Percentiles rank a stretch among this genome's conserved stretches.
Evolutionary conservation across 2,329 filamentous ascomycete genomes (phyloP).

Genomic region (Neocucurbitaria cava): DNA sequence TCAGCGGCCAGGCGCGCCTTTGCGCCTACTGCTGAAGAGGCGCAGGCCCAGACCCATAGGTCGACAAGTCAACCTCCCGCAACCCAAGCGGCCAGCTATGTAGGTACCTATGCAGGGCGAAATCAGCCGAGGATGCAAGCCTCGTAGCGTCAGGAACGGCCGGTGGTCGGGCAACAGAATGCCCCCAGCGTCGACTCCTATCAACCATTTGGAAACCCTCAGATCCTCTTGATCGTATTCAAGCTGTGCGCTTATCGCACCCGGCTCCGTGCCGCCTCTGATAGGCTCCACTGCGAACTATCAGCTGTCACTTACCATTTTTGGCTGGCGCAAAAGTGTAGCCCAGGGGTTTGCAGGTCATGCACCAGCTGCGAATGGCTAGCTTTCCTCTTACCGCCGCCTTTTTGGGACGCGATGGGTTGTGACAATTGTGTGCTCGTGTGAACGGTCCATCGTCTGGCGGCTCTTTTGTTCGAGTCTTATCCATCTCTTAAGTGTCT

Average conservation of each 20-base stretch:
- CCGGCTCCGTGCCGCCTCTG: conserved; percentile 8
- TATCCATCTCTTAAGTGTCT: conserved; percentile 25
- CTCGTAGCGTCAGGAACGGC: conserved; percentile 21
- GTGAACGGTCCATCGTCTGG: conserved; percentile 14
- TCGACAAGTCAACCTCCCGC: conserved; percentile 11
- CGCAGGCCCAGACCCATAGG: conserved; percentile 9
- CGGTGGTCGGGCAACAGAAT: conserved; percentile 11
- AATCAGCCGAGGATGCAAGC: conserved; percentile 13
- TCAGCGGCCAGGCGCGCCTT: not conserved
- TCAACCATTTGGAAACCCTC: conserved; percentile 19
- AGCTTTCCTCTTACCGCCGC: conserved; percentile 19
- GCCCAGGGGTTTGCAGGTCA: conserved; percentile 21
- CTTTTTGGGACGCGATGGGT: conserved; percentile 15
- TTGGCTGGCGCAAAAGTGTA: conserved; percentile 17
- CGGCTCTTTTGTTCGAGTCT: conserved; percentile 17
- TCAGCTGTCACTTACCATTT: conserved; percentile 19
- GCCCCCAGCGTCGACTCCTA: conserved; percentile 22
- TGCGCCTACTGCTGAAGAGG: not conserved
- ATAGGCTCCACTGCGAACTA: conserved; percentile 11
- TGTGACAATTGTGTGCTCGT: conserved; percentile 16
- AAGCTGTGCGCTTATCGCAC: conserved; percentile 24
- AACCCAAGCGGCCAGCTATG: conserved; percentile 11
- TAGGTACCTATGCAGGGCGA: conserved; percentile 7
- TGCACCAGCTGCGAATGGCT: conserved; percentile 21
- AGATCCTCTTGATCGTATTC: conserved; percentile 24